These are phyloP conservation scores for Trifolium pratense DNA, from an alignment of 306 rosid species.

Conservation along the genomic window DNA sequence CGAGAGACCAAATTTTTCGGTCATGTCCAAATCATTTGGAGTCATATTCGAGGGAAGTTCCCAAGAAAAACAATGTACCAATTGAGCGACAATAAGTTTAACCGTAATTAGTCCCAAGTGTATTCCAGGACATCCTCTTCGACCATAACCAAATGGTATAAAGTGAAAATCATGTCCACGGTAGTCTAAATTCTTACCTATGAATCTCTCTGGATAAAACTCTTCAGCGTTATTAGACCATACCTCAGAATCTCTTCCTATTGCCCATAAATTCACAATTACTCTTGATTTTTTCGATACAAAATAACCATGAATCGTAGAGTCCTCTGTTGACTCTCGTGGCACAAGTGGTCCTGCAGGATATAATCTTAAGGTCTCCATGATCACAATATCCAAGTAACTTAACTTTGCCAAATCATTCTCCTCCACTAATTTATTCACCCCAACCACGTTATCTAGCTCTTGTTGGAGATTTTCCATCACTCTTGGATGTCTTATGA, in stretches of 20 bases:
- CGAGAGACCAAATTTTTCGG: slow-evolving; percentile 44
- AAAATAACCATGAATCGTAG: slow-evolving; percentile 36
- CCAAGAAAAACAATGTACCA: slow-evolving; percentile 53
- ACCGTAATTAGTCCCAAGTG: slow-evolving; percentile 28
- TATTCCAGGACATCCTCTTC: slow-evolving; percentile 53
- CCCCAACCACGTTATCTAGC: slow-evolving; percentile 45
- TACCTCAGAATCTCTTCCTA: slow-evolving; percentile 45
- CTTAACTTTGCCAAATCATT: slow-evolving; percentile 41
- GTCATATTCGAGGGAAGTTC: slow-evolving; percentile 32
- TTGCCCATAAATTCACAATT: slow-evolving; percentile 46
- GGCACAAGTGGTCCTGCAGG: slow-evolving; percentile 43
- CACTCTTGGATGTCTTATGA: slow-evolving; percentile 49
- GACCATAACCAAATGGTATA: slow-evolving; percentile 53
- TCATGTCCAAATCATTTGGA: slow-evolving; percentile 45
- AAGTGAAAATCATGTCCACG: slow-evolving; percentile 37
- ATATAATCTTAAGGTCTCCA: slow-evolving; percentile 50
- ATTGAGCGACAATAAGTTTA: slow-evolving; percentile 43
- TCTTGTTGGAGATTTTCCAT: slow-evolving; percentile 53
- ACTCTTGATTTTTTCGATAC: slow-evolving; percentile 37
- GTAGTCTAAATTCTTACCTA: not conserved
- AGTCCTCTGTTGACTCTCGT: slow-evolving; percentile 44
- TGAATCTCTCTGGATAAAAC: slow-evolving; percentile 52
- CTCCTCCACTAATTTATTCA: slow-evolving; percentile 47
- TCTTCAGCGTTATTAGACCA: slow-evolving; percentile 50
- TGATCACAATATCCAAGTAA: slow-evolving; percentile 54